Conservation (phyloP, 176 grass and related monocot species). For the Tillandsia leiboldiana region DNA sequence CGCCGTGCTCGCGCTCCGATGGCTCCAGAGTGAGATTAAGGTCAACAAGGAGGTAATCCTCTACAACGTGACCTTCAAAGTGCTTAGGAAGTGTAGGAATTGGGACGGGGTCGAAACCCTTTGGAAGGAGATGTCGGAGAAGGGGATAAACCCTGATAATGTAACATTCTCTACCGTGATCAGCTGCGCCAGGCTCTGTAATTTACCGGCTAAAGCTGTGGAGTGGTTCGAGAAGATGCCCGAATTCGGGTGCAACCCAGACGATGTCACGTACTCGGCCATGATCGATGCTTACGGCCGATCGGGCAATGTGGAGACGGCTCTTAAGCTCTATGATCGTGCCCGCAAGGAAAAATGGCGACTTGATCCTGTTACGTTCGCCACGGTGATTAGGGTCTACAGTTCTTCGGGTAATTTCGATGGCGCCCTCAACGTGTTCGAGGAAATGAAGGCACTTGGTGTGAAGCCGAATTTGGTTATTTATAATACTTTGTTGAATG, state of each 20-base stretch:
- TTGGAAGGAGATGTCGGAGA: constrained; percentile 53
- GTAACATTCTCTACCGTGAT: constrained; percentile 76
- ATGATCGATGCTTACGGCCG: constrained; percentile 75
- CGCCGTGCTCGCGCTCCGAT: constrained; percentile 53
- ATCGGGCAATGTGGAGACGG: constrained; percentile 47
- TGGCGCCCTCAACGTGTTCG: constrained; percentile 66
- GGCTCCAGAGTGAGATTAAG: constrained; percentile 53
- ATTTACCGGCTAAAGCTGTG: constrained; percentile 45
- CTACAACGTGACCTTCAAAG: constrained; percentile 84
- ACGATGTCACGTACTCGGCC: constrained; percentile 52
- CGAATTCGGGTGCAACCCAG: constrained; percentile 52
- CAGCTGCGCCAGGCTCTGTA: constrained; percentile 60
- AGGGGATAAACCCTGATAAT: constrained; percentile 53
- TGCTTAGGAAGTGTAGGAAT: constrained; percentile 50
- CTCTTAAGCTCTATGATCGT: constrained; percentile 61
- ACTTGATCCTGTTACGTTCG: constrained; percentile 55
- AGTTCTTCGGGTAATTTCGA: constrained; percentile 60
- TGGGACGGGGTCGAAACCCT: constrained; percentile 55
- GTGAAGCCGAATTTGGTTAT: constrained; percentile 68
- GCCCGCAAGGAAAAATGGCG: constrained; percentile 51
- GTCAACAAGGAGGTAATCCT: constrained; percentile 53
- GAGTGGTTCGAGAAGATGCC: constrained; percentile 97
- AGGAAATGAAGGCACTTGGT: constrained; percentile 79
- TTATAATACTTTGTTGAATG: constrained; percentile 74
- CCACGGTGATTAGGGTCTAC: constrained; percentile 62